Evolutionary conservation across 495 filamentous ascomycete genomes (phyloP), one percentile per base, ranked within the genome.

Genomic region (Cladorrhinum samala): DNA sequence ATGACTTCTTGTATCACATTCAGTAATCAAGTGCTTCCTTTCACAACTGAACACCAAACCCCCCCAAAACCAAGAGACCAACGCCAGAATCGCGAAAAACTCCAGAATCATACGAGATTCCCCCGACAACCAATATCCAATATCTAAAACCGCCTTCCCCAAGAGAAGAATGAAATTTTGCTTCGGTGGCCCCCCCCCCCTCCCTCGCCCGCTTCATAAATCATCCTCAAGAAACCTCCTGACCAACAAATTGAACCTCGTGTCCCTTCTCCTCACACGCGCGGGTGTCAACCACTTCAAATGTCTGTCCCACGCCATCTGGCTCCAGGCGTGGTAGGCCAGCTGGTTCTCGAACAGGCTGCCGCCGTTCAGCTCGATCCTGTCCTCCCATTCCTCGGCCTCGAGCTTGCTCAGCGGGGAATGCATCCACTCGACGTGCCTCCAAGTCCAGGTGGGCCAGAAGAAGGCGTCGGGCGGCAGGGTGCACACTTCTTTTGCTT

Each of bases 391-490:
- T 39, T 60, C 64, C n/a, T 56, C 53, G 0, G 64, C 64, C 42
- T 72, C 63, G 7, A 66, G 51, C 1, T 49, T 53, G 20, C 56
- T 62, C 5, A 77, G 57, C 21, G 54, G 56, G 46, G 70, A 52
- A 49, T 77, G 72, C 74, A 77, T 77, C 55, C 69, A 77, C 39
- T 71, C 62, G 42, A 76, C 62, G 53, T 75, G 70, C 37, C 60
- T 53, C 58, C 67, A 72, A 0, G 74, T 76, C 74, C 74, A 77
- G 3, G 72, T 76, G 5, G 74, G 74, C 74, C 74, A 77, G 58
- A 74, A 76, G 59, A 77, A 77, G 21, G 65, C 63, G 23, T 67
- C 62, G 4, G 74, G 73, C 0, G 74, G 60, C 16, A 77, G 49
- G 9, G 66, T 48, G 63, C 74, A 77, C 20, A 75, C 63, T 33